Evolutionary conservation across 306 rosid species (phyloP).

Genomic region (Lathyrus aphaca): DNA sequence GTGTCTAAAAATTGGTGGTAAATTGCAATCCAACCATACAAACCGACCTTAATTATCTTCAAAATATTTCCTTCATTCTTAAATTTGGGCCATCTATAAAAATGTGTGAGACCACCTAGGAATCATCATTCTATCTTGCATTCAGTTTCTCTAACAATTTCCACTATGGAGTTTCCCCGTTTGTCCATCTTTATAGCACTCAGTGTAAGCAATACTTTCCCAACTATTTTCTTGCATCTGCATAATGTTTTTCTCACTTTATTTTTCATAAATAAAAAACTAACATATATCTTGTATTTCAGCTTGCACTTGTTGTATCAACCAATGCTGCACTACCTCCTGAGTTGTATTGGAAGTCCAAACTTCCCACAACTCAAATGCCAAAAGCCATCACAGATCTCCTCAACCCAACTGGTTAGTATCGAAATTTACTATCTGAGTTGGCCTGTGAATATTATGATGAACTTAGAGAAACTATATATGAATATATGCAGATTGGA

Average conservation of each 20-base stretch:
- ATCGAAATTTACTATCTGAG: neutral
- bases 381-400: conserved; percentile 53
- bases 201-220: conserved; percentile 43
- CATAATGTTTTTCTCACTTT: neutral
- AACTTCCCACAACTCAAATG: conserved; percentile 56
- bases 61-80: conserved; percentile 7
- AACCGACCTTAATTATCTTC: conserved; percentile 30
- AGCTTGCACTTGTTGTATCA: conserved; percentile 53
- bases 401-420: conserved; percentile 52
- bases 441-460: neutral
- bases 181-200: conserved; percentile 44
- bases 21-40: conserved; percentile 9
- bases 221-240: neutral
- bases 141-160: conserved; percentile 24
- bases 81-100: conserved; percentile 35
- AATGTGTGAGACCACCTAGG: conserved; percentile 23
- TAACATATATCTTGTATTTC: neutral
- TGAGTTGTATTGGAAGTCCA: conserved; percentile 67
- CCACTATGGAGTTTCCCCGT: conserved; percentile 48
- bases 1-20: conserved; percentile 26
- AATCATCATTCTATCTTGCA: conserved; percentile 17
- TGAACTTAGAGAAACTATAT: neutral
- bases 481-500: conserved; percentile 40
- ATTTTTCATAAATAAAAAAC: neutral
- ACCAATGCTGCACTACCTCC: conserved; percentile 66